These are phyloP conservation scores for Erythrobasidium hasegawianum DNA, from an alignment of 1,284 basidiomycete genomes.

Conservation along the genomic window DNA sequence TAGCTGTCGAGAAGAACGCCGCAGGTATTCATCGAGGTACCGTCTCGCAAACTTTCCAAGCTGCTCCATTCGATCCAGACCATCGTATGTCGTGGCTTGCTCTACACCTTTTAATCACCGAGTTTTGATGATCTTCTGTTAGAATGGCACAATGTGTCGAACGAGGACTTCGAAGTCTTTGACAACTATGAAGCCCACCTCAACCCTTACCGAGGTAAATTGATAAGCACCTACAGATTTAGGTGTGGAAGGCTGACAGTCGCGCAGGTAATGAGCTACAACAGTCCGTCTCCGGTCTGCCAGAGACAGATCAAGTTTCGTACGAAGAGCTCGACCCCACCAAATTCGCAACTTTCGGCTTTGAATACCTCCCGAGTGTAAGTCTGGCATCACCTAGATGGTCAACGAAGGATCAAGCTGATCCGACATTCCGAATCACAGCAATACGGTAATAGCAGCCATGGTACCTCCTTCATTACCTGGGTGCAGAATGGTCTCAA, in stretches of 20 bases:
- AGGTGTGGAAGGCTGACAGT: no score
- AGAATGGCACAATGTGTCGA: slow-evolving; percentile 41
- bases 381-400: not conserved
- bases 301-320: slow-evolving; percentile 43
- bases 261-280: slow-evolving; percentile 46
- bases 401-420: no score
- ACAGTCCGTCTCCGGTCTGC: slow-evolving; percentile 47
- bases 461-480: slow-evolving; percentile 26
- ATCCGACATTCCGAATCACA: no score
- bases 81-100: slow-evolving; percentile 34
- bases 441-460: not conserved
- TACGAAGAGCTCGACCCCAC: slow-evolving; percentile 33
- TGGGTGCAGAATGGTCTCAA: slow-evolving; percentile 15
- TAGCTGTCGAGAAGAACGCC: slow-evolving; percentile 13
- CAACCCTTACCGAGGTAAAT: slow-evolving; percentile 42
- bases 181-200: slow-evolving; percentile 37
- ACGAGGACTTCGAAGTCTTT: slow-evolving; percentile 41
- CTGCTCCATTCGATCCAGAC: slow-evolving; percentile 47
- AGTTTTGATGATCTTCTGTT: not conserved
- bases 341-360: slow-evolving; percentile 43
- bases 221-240: no score
- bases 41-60: slow-evolving; percentile 48
- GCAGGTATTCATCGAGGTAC: slow-evolving; percentile 36
- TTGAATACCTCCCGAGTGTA: slow-evolving; percentile 47
- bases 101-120: not conserved